Evolutionary conservation across 129 eudicot species (phyloP), one percentile per base, ranked within the genome.

Genomic region (Rutidosis leptorrhynchoides): DNA sequence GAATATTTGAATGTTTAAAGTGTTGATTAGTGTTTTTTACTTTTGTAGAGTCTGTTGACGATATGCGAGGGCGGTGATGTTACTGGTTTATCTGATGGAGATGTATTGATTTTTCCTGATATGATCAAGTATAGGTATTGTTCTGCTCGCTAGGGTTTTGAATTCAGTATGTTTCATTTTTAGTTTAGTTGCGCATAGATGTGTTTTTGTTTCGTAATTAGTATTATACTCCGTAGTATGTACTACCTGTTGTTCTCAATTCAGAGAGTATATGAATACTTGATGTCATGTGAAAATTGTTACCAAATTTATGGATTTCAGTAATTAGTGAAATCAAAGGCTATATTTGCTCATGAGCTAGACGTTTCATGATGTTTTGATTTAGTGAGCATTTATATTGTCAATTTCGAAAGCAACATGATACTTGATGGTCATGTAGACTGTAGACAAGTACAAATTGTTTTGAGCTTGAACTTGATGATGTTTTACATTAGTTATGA

Each of bases 31-130:
- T 35, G 21, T n/a, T n/a, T 64, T 56, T 74, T 51, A 20, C 20
- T 73, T 56, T 62, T 68, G 82, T 71, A 93, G 98, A 85, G 90
- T 74, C 74, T 83, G 30, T 68, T 88, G 83, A 93, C 98, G 29
- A 62, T 93, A 24, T 85, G 85, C 63, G 96, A 82, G 48, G 85
- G 87, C 60, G 56, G 78, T 63, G 85, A 69, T 52, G 87, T 58
- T 35, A 54, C 76, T 27, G 86, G 72, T 55, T 68, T 75, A 27
- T 62, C 79, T 24, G 95, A 93, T 78, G 98, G 98, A 64, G 98
- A 88, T 82, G 85, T 93, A 68, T 40, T 88, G 71, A 68, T 86
- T 51, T 93, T 93, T 66, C 98, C 98, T 7, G 95, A 93, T 29
- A 82, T 93, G 98, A 73, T 84, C 32, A 82, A 83, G 62, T 88